A percentile compares a stretch with the other conserved stretches of the same genome.
These are phyloP conservation scores for Somion occarium DNA, from an alignment of 1,284 basidiomycete species.

Conservation along the genomic window DNA sequence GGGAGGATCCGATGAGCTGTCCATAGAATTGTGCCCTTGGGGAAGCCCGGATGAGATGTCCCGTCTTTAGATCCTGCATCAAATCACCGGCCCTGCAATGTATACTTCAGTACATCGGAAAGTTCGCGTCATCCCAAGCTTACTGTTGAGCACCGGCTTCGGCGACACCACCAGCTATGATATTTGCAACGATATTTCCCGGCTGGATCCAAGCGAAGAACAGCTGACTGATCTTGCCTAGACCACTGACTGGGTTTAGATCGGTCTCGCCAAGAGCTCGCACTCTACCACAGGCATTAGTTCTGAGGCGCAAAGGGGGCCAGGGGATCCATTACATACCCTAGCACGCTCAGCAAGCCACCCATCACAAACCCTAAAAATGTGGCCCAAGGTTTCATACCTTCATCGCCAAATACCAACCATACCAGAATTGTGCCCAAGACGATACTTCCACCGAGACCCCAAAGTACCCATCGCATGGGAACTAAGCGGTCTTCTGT, in stretches of 20 bases:
- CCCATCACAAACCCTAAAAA: slow-evolving; percentile 82
- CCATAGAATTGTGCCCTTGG: slow-evolving; percentile 86
- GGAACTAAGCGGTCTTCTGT: slow-evolving; percentile 81
- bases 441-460: slow-evolving; percentile 59
- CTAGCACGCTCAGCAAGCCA: slow-evolving; percentile 80
- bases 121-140: slow-evolving; percentile 19
- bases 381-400: slow-evolving; percentile 94
- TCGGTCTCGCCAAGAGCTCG: slow-evolving; percentile 92
- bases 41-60: slow-evolving; percentile 83
- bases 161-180: slow-evolving; percentile 93
- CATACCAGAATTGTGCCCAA: slow-evolving; percentile 80
- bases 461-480: slow-evolving; percentile 69
- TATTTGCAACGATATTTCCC: slow-evolving; percentile 91
- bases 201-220: slow-evolving; percentile 94
- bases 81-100: slow-evolving; percentile 82
- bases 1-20: slow-evolving; percentile 82
- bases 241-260: slow-evolving; percentile 88
- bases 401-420: slow-evolving; percentile 83
- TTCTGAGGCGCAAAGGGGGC: slow-evolving; percentile 4
- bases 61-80: slow-evolving; percentile 98
- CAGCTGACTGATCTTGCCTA: slow-evolving; percentile 93
- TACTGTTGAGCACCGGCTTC: slow-evolving; percentile 95
- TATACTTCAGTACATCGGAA: not conserved
- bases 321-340: too few relatives aligned
- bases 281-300: slow-evolving; percentile 46